Evolutionary conservation across 2,329 filamentous ascomycete species (phyloP).

Genomic region (Ophiobolus disseminans): DNA sequence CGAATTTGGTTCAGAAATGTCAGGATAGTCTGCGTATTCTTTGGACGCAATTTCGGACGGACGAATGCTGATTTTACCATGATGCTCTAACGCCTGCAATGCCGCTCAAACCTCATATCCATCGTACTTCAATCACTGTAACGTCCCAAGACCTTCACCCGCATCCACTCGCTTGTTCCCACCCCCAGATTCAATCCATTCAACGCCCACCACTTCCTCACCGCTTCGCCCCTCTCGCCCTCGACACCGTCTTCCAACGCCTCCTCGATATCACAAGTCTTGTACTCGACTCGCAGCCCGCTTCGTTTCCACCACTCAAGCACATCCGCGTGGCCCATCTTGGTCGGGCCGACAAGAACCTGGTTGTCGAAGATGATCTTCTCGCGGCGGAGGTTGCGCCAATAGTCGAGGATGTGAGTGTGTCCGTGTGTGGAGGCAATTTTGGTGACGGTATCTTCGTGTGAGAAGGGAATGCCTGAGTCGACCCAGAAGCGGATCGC

Average conservation of each 20-base stretch:
- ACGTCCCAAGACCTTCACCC: slow-evolving; percentile 69
- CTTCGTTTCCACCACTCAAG: slow-evolving; percentile 91
- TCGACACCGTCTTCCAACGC: slow-evolving; percentile 86
- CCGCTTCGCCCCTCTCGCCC: slow-evolving; percentile 70
- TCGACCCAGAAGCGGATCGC: slow-evolving; percentile 89
- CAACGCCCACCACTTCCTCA: slow-evolving; percentile 85
- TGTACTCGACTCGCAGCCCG: slow-evolving; percentile 83
- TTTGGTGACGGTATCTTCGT: slow-evolving; percentile 82
- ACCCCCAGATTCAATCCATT: slow-evolving; percentile 84
- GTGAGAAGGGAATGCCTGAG: slow-evolving; percentile 77
- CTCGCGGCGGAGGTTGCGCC: slow-evolving; percentile 76
- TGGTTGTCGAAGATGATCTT: slow-evolving; percentile 84
- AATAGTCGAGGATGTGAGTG: slow-evolving; percentile 81
- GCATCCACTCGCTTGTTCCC: slow-evolving; percentile 89
- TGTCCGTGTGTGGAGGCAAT: slow-evolving; percentile 86
- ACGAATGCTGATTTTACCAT: too few relatives aligned
- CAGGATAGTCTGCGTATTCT: too few relatives aligned
- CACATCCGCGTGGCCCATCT: slow-evolving; percentile 82
- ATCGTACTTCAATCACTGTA: too few relatives aligned
- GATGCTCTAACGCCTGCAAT: too few relatives aligned
- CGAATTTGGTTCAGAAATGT: too few relatives aligned
- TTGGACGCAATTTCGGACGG: too few relatives aligned
- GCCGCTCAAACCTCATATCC: too few relatives aligned
- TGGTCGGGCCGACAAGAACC: slow-evolving; percentile 84
- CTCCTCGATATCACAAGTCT: slow-evolving; percentile 94